Evolutionary conservation across 1,139 yeast genomes (phyloP).

Genomic region (Meyerozyma athensensis): DNA sequence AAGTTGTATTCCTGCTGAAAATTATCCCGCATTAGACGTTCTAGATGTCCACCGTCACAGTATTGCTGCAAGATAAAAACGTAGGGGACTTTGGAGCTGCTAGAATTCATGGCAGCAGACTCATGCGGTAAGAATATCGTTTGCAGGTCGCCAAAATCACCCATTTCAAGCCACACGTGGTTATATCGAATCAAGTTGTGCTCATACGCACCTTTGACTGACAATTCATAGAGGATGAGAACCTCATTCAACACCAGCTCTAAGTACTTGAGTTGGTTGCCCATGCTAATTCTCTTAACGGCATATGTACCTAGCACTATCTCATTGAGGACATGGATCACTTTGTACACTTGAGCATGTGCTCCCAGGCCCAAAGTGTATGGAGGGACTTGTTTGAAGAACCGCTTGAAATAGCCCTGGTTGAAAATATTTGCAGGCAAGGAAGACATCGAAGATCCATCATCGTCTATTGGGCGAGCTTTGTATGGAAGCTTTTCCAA

Average conservation of each 20-base stretch:
- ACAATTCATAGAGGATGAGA: constrained; percentile 50
- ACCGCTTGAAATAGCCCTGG: constrained; percentile 69
- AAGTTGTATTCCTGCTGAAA: constrained; percentile 20
- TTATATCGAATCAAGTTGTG: constrained; percentile 75
- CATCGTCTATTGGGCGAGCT: background rate
- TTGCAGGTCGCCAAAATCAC: constrained; percentile 46
- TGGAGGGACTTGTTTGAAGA: constrained; percentile 49
- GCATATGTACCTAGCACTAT: constrained; percentile 77
- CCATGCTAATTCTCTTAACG: constrained; percentile 77
- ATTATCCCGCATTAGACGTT: constrained; percentile 50
- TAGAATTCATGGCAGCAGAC: constrained; percentile 6
- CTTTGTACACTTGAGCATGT: constrained; percentile 78
- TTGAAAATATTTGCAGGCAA: constrained; percentile 48
- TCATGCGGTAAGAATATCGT: constrained; percentile 22
- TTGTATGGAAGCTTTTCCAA: constrained; percentile 26
- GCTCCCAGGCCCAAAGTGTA: constrained; percentile 69
- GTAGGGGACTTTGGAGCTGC: constrained; percentile 53
- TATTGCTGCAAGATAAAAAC: constrained; percentile 81
- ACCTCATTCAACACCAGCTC: constrained; percentile 75
- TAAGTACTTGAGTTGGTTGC: constrained; percentile 64
- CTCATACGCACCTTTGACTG: constrained; percentile 35
- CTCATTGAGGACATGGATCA: constrained; percentile 70
- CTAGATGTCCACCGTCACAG: constrained; percentile 84
- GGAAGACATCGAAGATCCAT: constrained; percentile 4
- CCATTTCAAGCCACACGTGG: constrained; percentile 88